Evolutionary conservation across 2,329 filamentous ascomycete species (phyloP).

Genomic region (Fusarium liriodendri): DNA sequence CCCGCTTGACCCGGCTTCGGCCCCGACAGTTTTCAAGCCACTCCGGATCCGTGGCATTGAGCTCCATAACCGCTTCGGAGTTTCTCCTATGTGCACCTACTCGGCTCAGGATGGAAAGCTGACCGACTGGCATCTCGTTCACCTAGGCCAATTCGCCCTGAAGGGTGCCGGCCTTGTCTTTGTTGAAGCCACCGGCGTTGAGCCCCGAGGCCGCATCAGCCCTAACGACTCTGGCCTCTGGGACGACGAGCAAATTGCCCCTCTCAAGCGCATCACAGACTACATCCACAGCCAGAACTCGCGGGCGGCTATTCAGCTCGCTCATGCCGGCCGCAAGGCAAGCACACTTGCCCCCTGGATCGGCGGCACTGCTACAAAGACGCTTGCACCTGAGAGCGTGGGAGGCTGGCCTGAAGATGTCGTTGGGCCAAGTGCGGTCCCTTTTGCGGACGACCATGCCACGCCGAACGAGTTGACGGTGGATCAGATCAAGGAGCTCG

Average conservation of each 20-base stretch:
- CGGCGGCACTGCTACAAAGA: conserved; percentile 57
- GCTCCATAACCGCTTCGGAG: conserved; percentile 67
- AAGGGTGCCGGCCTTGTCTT: conserved; percentile 80
- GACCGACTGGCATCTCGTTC: conserved; percentile 84
- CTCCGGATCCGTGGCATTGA: conserved; percentile 64
- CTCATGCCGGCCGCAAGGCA: conserved; percentile 80
- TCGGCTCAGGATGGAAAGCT: conserved; percentile 72
- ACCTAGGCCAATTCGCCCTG: conserved; percentile 81
- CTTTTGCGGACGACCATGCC: conserved; percentile 72
- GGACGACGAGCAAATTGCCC: conserved; percentile 84
- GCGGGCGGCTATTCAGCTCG: conserved; percentile 83
- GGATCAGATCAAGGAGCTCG: conserved; percentile 74
- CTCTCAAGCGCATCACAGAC: conserved; percentile 76
- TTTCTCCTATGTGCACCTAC: conserved; percentile 73
- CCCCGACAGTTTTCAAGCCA: conserved; percentile 68
- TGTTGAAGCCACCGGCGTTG: conserved; percentile 82
- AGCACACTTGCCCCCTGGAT: conserved; percentile 74
- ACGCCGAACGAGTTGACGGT: conserved; percentile 75
- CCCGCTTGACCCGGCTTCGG: conserved; percentile 51
- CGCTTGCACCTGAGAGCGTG: conserved; percentile 62
- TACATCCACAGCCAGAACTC: conserved; percentile 84
- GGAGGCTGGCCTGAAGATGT: conserved; percentile 70
- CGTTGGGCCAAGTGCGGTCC: conserved; percentile 61
- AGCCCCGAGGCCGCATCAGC: conserved; percentile 83
- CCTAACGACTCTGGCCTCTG: conserved; percentile 85